Base-by-base conservation (phyloP, 2,329 filamentous ascomycete species). In the Diaporthe citriasiana region DNA sequence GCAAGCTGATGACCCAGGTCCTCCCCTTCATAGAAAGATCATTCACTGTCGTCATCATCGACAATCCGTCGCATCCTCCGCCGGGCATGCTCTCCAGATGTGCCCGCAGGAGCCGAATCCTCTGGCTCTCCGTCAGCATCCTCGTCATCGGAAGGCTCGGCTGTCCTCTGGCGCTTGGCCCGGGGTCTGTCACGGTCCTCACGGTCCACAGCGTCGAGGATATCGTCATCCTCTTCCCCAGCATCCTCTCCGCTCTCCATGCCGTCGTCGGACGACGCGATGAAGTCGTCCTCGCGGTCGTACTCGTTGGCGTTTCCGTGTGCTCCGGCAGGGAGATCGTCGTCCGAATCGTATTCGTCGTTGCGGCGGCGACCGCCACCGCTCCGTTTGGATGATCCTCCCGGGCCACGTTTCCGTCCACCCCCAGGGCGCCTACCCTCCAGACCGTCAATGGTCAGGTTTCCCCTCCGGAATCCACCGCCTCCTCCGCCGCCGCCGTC, bases 221-320 rank as follows among this genome's bases (percentile, higher is more conserved):
- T 89, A 7, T 94, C 92, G 33, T 89, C 89, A 50, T 88, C 89
- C 69, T 87, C 89, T 8, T 91, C 90, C 45, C 89, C 90, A 0
- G 88, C 90, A 4, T 87, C 90, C 42, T 89, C 90, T 5, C 56
- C 70, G 33, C 56, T 63, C 53, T 89, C 90, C 55, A 83, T 81
- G 72, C 82, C 82, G 55, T 95, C 94, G 74, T 95, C 93, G 78
- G 92, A 95, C 4, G 87, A 87, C 4, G 93, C 94, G 72, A 96
- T 89, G 80, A 96, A 96, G 73, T 93, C 94, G 79, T 96, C 94
- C 45, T 93, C 93, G 80, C 93, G 88, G 76, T 95, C 93, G 80
- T 96, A 96, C 78, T 94, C 93, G 77, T 95, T 93, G 47, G 47
- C 47, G 74, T 92, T 89, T 70, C 90, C 89, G 42, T 88, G 88